These are phyloP conservation scores for Tulasnella sp. DNA, from an alignment of 768 basidiomycete species.

Conservation along the genomic window DNA sequence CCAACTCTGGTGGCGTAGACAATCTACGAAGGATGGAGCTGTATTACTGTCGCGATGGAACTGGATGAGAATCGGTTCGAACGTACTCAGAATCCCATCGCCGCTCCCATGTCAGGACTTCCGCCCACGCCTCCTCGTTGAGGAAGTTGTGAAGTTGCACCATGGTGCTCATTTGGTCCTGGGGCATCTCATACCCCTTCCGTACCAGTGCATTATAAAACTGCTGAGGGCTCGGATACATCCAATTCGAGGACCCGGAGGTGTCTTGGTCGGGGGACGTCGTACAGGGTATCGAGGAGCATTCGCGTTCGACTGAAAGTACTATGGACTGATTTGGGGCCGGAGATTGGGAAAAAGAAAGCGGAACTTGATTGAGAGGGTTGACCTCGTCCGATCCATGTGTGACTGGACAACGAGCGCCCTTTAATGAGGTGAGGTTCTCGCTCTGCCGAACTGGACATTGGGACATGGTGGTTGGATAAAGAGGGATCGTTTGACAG, in stretches of 20 bases:
- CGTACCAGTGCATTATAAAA: conserved; percentile 93
- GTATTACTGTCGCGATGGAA: neutral
- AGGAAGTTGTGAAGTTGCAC: conserved; percentile 97
- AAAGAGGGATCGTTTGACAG: neutral
- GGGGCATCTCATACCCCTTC: conserved; percentile 95
- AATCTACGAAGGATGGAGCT: neutral
- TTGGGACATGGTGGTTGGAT: neutral
- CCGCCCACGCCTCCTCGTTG: conserved; percentile 92
- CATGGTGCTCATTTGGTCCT: conserved; percentile 92
- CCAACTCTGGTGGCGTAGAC: conserved; percentile 38
- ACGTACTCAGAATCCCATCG: conserved; percentile 47
- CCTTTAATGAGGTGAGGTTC: neutral
- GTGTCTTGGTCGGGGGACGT: conserved; percentile 9
- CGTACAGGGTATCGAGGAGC: conserved; percentile 74
- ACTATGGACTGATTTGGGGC: conserved; percentile 43
- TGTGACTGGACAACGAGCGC: neutral
- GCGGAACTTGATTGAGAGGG: conserved; percentile 76
- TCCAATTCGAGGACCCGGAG: conserved; percentile 49
- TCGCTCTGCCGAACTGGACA: conserved; percentile 4
- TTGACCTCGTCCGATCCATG: conserved; percentile 35
- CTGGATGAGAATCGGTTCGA: neutral
- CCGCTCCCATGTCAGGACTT: conserved; percentile 89
- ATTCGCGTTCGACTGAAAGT: conserved; percentile 62
- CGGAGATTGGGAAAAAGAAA: conserved; percentile 51
- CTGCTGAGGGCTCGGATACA: conserved; percentile 94